These are phyloP conservation scores for Umbelopsis vinacea DNA, from an alignment of 192 early-diverging fungal genomes.

Conservation along the genomic window DNA sequence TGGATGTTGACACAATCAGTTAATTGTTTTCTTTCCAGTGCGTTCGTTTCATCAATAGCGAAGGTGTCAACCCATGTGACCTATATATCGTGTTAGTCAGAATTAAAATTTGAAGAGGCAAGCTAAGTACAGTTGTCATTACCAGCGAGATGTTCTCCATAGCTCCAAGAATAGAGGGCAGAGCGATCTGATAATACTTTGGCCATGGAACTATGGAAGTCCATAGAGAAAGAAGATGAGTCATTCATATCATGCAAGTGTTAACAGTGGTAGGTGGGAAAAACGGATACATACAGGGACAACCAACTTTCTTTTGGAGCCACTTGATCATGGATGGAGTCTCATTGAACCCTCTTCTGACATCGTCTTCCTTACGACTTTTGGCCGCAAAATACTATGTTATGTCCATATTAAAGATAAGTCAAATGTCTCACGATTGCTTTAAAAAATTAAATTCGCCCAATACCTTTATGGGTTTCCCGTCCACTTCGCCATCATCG, in stretches of 20 bases:
- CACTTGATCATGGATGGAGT: constrained; percentile 54
- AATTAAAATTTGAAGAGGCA: background rate
- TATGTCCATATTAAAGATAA: too few relatives aligned
- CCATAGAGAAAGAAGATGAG: too few relatives aligned
- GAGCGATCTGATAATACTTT: constrained; percentile 55
- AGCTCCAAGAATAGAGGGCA: constrained; percentile 48
- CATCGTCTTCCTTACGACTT: constrained; percentile 39
- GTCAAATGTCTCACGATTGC: too few relatives aligned
- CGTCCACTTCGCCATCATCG: constrained; percentile 49
- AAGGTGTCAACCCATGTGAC: constrained; percentile 49
- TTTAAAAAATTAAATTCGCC: background rate
- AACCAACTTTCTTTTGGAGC: constrained; percentile 52
- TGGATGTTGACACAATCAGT: constrained; percentile 53
- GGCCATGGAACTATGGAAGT: constrained; percentile 50
- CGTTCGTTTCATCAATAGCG: constrained; percentile 42
- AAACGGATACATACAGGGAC: constrained; percentile 20
- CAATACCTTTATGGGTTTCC: constrained; percentile 45
- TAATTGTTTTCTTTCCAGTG: constrained; percentile 31
- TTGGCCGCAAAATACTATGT: constrained; percentile 48
- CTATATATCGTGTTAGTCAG: background rate
- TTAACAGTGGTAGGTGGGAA: too few relatives aligned
- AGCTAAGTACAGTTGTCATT: background rate
- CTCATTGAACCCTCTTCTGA: constrained; percentile 46
- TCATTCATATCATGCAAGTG: too few relatives aligned
- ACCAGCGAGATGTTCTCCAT: constrained; percentile 63